phyloP scores from a whole-genome alignment of 139 green algal genomes.

The Haematococcus sp. region DNA sequence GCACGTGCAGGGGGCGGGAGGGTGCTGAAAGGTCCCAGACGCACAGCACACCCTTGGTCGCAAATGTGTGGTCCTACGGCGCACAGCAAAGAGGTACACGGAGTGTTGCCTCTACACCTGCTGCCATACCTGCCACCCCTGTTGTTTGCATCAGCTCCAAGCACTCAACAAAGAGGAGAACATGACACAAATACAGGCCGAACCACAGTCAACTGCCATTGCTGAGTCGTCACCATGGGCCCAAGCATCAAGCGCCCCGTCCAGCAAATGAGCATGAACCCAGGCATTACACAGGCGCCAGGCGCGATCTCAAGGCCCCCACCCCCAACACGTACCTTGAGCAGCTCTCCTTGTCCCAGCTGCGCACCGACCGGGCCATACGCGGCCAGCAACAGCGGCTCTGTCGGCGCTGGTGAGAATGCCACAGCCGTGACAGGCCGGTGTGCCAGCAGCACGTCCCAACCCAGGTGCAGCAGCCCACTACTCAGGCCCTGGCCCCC shows the following conservation, averaged over 20 bases:
- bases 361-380: constrained; percentile 40
- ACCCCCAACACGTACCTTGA: constrained; percentile 19
- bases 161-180: no score
- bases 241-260: no score
- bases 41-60: constrained; percentile 35
- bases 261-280: constrained; percentile 4
- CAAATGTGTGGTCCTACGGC: constrained; percentile 33
- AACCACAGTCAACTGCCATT: no score
- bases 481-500: constrained; percentile 9
- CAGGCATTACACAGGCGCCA: not conserved
- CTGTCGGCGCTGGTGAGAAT: constrained; percentile 10
- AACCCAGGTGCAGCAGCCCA: constrained; percentile 17
- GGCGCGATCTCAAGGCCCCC: no score
- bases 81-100: not conserved
- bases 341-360: constrained; percentile 28
- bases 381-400: constrained; percentile 29
- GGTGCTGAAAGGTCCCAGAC: constrained; percentile 47
- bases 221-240: no score
- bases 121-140: no score
- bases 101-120: no score
- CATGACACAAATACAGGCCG: no score
- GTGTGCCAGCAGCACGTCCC: constrained; percentile 25
- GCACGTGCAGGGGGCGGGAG: constrained; percentile 14
- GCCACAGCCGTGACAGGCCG: constrained; percentile 29
- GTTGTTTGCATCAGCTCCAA: no score